These are phyloP conservation scores for Aegilops tauschii DNA, from an alignment of 176 grass and related monocot genomes.

Conservation along the genomic window DNA sequence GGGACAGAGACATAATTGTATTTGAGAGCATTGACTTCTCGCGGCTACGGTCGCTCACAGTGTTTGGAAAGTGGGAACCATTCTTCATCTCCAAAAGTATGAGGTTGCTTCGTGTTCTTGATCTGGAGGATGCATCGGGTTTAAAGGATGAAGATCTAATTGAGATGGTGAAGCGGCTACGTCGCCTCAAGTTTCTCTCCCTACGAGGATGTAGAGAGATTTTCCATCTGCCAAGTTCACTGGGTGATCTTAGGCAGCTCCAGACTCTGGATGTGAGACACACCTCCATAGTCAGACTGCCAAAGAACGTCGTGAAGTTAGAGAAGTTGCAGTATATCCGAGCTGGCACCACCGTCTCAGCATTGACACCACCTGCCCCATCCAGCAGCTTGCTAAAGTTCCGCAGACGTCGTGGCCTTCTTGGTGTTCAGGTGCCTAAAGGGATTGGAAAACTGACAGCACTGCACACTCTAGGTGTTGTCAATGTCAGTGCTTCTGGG, in stretches of 20 bases:
- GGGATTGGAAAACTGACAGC: not conserved
- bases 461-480: not conserved
- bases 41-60: conserved; percentile 16
- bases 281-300: not conserved
- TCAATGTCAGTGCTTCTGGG: not conserved
- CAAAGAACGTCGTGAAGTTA: not conserved
- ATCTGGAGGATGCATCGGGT: not conserved
- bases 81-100: not conserved
- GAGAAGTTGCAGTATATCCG: conserved; percentile 8
- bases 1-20: not conserved
- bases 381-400: not conserved
- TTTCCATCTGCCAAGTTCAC: not conserved
- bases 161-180: not conserved
- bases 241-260: not conserved
- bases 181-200: conserved; percentile 36
- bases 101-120: conserved; percentile 32
- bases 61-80: not conserved
- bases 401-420: not conserved
- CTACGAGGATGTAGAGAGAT: not conserved
- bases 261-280: conserved; percentile 21
- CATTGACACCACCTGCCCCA: not conserved
- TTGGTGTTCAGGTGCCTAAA: not conserved
- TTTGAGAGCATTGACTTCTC: not conserved
- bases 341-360: not conserved
- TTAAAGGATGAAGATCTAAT: not conserved